A percentile compares a stretch with the other conserved stretches of the same genome.
Conservation (phyloP, 2,329 filamentous ascomycete genomes). For the Arachnomyces sp. region DNA sequence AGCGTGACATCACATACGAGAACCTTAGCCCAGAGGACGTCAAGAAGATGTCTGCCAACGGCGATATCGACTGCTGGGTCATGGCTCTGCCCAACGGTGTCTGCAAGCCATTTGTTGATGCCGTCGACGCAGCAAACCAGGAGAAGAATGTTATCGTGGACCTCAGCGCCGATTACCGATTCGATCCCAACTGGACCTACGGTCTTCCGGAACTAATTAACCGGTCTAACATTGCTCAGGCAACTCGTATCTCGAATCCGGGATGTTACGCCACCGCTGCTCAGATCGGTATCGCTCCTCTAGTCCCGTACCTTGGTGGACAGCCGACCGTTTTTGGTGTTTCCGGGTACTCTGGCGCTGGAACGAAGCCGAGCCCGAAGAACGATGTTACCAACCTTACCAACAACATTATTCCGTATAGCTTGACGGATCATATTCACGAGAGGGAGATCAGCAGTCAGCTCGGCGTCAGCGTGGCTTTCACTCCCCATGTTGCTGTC, state of each 20-base stretch:
- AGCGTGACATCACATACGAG: slow-evolving; percentile 87
- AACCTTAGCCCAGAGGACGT: slow-evolving; percentile 84
- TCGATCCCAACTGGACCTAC: slow-evolving; percentile 79
- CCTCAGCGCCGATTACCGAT: slow-evolving; percentile 93
- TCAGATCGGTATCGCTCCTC: slow-evolving; percentile 78
- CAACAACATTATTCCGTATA: slow-evolving; percentile 87
- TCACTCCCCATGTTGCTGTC: slow-evolving; percentile 88
- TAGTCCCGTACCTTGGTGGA: slow-evolving; percentile 69
- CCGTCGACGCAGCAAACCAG: slow-evolving; percentile 64
- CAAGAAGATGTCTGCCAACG: slow-evolving; percentile 71
- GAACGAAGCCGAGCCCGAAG: slow-evolving; percentile 88
- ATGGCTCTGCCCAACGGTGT: slow-evolving; percentile 95
- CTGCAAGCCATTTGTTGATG: slow-evolving; percentile 88
- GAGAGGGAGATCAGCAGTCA: slow-evolving; percentile 82
- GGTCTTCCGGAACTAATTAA: slow-evolving; percentile 79
- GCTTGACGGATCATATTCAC: slow-evolving; percentile 87
- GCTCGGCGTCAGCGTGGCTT: slow-evolving; percentile 66
- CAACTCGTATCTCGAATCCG: slow-evolving; percentile 81
- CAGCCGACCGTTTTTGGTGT: slow-evolving; percentile 82
- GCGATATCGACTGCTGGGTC: slow-evolving; percentile 90
- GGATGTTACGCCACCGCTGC: slow-evolving; percentile 94
- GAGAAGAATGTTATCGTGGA: slow-evolving; percentile 75
- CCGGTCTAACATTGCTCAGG: slow-evolving; percentile 66
- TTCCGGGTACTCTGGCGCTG: slow-evolving; percentile 88
- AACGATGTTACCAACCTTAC: slow-evolving; percentile 78